Base-by-base conservation (phyloP, 768 basidiomycete genomes). In the Tylopilus vinaceipallidus region DNA sequence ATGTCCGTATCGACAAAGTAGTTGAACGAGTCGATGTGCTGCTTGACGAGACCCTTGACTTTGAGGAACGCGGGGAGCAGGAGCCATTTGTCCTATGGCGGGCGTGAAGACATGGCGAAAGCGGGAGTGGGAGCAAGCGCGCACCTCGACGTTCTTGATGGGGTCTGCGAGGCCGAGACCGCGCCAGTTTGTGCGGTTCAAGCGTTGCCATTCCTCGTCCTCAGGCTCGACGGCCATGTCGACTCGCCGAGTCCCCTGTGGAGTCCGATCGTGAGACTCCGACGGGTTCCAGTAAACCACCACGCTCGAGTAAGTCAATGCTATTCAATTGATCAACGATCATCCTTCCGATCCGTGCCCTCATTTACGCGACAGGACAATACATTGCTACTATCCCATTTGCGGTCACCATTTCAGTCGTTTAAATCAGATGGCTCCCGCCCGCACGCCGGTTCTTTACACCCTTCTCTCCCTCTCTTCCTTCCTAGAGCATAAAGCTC, bases 1-100 rank as follows among this genome's bases (percentile, higher is more conserved):
- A 99, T 89, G 64, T 98, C 97, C 36, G 89, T 86, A 60, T 98
- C 91, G 64, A 98, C 93, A 64, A 99, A 98, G 70, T 95, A 95
- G 73, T 98, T 98, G 83, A 93, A 98, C 8, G 93, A 97, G 69
- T 98, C 97, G 58, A 98, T 90, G 65, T 99, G 97, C 65, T 98
- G 97, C 73, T 98, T 98, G 53, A 99, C 97, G 13, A 99, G 84
- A 51, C 97, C 97, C 63, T 99, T 99, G 53, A 97, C 91, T 71
- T 95, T 89, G 44, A 99, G 77, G 63, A 98, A 99, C 10, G 95
- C 95, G 2, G 97, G 97, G 3, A 99, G 75, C 10, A 99, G 74
- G 17, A 97, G 82, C 97, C 97, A 99, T 84, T 99, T 99, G 67
- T 99, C 97, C 95, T 97, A 58, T 37, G 4, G 16, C 23, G 7